Base-by-base conservation (phyloP, 768 basidiomycete species). In the Pisolithus orientalis region DNA sequence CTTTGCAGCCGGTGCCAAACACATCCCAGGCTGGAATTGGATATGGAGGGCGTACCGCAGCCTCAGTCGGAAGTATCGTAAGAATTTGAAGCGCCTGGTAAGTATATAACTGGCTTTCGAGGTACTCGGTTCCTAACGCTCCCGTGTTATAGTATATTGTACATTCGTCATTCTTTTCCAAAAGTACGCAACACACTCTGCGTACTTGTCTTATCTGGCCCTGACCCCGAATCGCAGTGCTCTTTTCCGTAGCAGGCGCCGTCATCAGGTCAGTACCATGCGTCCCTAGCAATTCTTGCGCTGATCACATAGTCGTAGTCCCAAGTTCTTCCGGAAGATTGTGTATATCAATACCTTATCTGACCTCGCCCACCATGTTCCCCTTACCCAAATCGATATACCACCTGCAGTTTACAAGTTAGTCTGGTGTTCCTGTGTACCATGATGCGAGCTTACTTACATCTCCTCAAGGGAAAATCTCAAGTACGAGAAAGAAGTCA, bases 271-370 rank as follows among this genome's bases (percentile, higher is more conserved):
- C 53, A n/a, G 69, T 49, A 17, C 24, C 32, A 38, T 13, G 8
- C 13, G 6, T 11, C 40, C 25, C 44, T 11, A 31, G 17, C 9
- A 13, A 24, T 43, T 29, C 11, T 40, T 3, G n/a, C 13, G 16
- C 16, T 43, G 34, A 45, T 46, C 39, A 50, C 39, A n/a, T 34
- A 42, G 52, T 43, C n/a, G 21, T 50, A 90, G 89, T 59, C 91
- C 91, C 13, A 94, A 94, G 66, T 93, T 94, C 72, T 92, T 90
- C 66, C 83, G 84, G 60, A 94, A 94, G 72, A 74, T 94, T 58
- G 69, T 75, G 27, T 92, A 94, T 64, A 76, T 87, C 51, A 70
- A 79, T 51, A 90, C 90, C 0, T 75, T 94, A 13, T 90, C 89
- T 24, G 84, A 85, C 32, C 77, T 94, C 42, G 90, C 90, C 6